These are phyloP conservation scores for Gynochthodes officinalis DNA, from an alignment of 257 asterid species.

Conservation along the genomic window DNA sequence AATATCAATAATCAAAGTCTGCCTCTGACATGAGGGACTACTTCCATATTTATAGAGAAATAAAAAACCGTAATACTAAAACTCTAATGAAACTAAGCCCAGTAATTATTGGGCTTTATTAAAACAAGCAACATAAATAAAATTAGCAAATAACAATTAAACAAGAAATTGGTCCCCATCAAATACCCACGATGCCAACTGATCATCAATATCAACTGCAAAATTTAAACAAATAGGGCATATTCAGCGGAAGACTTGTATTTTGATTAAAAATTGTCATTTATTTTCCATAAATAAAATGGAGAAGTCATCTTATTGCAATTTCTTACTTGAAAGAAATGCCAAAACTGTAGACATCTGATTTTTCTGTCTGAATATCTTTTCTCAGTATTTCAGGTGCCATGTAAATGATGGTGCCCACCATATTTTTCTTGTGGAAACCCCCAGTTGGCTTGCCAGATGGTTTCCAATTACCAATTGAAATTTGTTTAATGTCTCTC, in stretches of 20 bases:
- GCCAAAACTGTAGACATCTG: conserved; percentile 95
- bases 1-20: too few species aligned
- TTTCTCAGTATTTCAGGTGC: conserved; percentile 92
- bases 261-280: conserved; percentile 1
- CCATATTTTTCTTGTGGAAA: conserved; percentile 93
- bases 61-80: too few species aligned
- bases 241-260: background rate
- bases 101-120: too few species aligned
- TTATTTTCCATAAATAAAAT: conserved; percentile 2
- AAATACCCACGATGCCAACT: background rate
- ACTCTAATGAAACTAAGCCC: too few species aligned
- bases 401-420: conserved; percentile 95
- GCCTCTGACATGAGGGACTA: too few species aligned
- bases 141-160: too few species aligned
- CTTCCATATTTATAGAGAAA: too few species aligned
- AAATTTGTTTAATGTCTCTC: conserved; percentile 69
- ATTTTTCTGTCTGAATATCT: conserved; percentile 83
- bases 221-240: background rate
- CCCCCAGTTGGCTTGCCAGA: conserved; percentile 99
- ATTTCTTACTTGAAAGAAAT: conserved; percentile 72
- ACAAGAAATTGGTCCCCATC: too few species aligned
- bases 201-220: background rate
- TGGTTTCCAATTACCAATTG: conserved; percentile 67
- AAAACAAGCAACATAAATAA: too few species aligned
- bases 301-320: conserved; percentile 16